These are phyloP conservation scores for Cyclotella choctawhatcheeana DNA, from an alignment of 108 stramenopile genomes.

Conservation along the genomic window DNA sequence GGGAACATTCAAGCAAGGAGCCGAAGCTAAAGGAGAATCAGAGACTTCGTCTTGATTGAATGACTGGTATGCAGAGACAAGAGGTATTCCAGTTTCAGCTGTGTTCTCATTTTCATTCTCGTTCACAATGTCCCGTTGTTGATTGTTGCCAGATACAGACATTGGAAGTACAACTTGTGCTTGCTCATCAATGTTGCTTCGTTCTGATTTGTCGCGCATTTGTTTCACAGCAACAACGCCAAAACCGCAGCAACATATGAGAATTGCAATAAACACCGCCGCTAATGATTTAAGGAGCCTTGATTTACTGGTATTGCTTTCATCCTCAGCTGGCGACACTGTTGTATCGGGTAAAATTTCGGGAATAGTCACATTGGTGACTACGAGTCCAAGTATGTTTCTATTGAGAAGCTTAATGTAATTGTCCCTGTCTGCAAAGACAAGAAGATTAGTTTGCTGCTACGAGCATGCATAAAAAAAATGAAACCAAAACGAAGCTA, in stretches of 20 bases:
- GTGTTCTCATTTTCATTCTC: not conserved
- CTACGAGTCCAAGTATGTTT: not conserved
- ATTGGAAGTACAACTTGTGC: not conserved
- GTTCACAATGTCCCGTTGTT: not conserved
- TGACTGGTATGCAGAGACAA: not conserved
- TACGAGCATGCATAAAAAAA: not conserved
- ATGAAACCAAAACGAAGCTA: not conserved
- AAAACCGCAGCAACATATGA: conserved; percentile 4
- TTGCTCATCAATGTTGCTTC: not conserved
- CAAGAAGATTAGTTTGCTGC: not conserved
- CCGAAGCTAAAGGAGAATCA: not conserved
- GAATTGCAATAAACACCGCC: not conserved
- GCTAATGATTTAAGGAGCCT: not conserved
- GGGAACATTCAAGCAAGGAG: not conserved
- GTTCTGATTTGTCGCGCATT: not conserved
- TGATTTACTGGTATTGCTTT: not conserved
- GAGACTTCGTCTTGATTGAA: not conserved
- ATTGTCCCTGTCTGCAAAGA: not conserved
- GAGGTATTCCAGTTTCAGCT: conserved; percentile 8
- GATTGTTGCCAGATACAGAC: not conserved
- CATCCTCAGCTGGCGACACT: not conserved
- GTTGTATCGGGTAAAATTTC: not conserved
- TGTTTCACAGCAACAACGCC: not conserved
- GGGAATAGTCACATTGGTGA: not conserved
- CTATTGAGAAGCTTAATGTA: conserved; percentile 5